These are phyloP conservation scores for Komagataella pseudopastoris DNA, from an alignment of 805 yeast species.

Conservation along the genomic window DNA sequence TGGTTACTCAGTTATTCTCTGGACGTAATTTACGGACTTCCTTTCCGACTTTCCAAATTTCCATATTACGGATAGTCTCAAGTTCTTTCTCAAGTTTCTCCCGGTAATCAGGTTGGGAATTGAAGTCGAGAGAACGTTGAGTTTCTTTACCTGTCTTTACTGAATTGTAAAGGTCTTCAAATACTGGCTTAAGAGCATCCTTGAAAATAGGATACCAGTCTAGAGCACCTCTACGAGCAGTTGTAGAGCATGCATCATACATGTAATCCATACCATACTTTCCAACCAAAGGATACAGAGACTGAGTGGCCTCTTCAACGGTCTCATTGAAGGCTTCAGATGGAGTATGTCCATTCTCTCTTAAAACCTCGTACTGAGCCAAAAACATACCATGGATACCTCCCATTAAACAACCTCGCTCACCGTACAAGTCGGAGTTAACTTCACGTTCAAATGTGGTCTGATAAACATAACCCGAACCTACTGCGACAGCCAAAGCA, in stretches of 20 bases:
- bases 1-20: conserved; percentile 68
- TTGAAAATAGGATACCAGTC: conserved; percentile 99
- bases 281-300: conserved; percentile 97
- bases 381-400: conserved; percentile 99
- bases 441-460: conserved; percentile 99
- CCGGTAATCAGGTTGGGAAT: conserved; percentile 97
- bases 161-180: conserved; percentile 88
- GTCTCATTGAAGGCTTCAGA: conserved; percentile 99
- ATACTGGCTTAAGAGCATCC: conserved; percentile 97
- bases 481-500: conserved; percentile 97
- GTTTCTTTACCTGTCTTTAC: conserved; percentile 96
- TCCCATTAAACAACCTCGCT: conserved; percentile 99
- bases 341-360: conserved; percentile 99
- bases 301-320: conserved; percentile 99
- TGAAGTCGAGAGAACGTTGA: conserved; percentile 94
- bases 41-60: conserved; percentile 99
- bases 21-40: conserved; percentile 99
- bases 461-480: conserved; percentile 99
- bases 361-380: conserved; percentile 98
- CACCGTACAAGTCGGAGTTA: conserved; percentile 98
- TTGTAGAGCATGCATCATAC: conserved; percentile 99
- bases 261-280: conserved; percentile 99
- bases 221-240: conserved; percentile 99
- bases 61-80: conserved; percentile 88
- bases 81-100: conserved; percentile 90